These are phyloP conservation scores for Dalbergia cochinchinensis DNA, from an alignment of 306 rosid genomes.

Conservation along the genomic window DNA sequence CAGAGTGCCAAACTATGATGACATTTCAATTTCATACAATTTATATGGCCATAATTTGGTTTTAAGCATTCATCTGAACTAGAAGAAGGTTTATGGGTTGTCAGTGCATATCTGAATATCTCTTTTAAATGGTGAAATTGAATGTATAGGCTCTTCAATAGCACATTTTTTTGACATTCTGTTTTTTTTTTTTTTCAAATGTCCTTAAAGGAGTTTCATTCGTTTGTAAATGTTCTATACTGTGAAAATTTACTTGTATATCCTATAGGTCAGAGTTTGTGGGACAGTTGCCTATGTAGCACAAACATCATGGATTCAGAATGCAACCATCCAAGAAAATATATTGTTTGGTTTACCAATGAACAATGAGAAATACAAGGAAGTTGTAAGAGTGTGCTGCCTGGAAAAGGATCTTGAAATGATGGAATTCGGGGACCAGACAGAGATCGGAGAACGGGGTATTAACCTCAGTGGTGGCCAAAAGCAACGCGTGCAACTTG, in stretches of 20 bases:
- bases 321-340: slow-evolving; percentile 84
- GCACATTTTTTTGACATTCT: background rate
- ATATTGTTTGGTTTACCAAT: slow-evolving; percentile 80
- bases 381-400: slow-evolving; percentile 78
- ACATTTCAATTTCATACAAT: background rate
- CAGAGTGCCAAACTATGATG: background rate
- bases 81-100: slow-evolving; percentile 13
- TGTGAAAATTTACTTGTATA: slow-evolving; percentile 26
- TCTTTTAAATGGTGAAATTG: slow-evolving; percentile 18
- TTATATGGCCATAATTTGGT: background rate
- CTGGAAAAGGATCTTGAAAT: slow-evolving; percentile 84
- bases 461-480: slow-evolving; percentile 96
- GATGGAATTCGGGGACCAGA: slow-evolving; percentile 85
- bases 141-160: slow-evolving; percentile 6
- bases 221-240: background rate
- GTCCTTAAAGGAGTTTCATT: slow-evolving; percentile 5
- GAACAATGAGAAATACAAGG: slow-evolving; percentile 64
- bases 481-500: slow-evolving; percentile 89
- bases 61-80: background rate
- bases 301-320: slow-evolving; percentile 96
- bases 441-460: slow-evolving; percentile 94
- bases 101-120: background rate
- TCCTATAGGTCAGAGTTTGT: slow-evolving; percentile 72
- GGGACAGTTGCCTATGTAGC: slow-evolving; percentile 85
- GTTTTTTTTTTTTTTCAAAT: background rate